Percentiles rank a stretch among this genome's conserved stretches.
phyloP scores from a whole-genome alignment of 805 yeast species.

The Yamadazyma nakazawae region DNA sequence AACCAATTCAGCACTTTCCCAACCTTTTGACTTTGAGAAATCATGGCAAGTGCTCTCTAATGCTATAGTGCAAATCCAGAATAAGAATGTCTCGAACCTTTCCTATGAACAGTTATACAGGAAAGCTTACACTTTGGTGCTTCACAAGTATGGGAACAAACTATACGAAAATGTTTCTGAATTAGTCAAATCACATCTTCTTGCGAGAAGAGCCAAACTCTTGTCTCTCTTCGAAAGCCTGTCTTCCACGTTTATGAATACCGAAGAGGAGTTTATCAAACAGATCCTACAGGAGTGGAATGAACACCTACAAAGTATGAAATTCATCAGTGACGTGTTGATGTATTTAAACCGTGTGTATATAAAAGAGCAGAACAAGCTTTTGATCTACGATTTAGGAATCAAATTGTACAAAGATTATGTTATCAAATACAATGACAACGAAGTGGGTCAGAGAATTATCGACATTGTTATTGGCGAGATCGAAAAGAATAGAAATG shows the following conservation, averaged over 20 bases:
- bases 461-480: slow-evolving; percentile 51
- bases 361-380: slow-evolving; percentile 62
- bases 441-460: slow-evolving; percentile 50
- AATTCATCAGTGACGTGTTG: slow-evolving; percentile 77
- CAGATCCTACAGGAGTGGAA: slow-evolving; percentile 54
- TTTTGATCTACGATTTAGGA: slow-evolving; percentile 71
- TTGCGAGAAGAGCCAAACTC: slow-evolving; percentile 18
- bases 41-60: slow-evolving; percentile 63
- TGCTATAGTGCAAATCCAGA: slow-evolving; percentile 71
- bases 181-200: slow-evolving; percentile 48
- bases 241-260: background rate
- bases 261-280: slow-evolving; percentile 33
- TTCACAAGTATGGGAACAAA: slow-evolving; percentile 63
- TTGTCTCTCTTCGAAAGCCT: slow-evolving; percentile 15
- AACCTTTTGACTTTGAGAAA: slow-evolving; percentile 54
- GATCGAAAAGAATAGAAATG: slow-evolving; percentile 51
- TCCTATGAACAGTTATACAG: slow-evolving; percentile 83
- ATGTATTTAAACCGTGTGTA: slow-evolving; percentile 87
- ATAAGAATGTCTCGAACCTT: slow-evolving; percentile 65
- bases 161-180: slow-evolving; percentile 58
- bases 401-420: slow-evolving; percentile 60
- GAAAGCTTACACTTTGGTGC: slow-evolving; percentile 71
- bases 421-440: slow-evolving; percentile 48
- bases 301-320: slow-evolving; percentile 67
- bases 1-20: slow-evolving; percentile 16